Conservation (phyloP, 2,329 filamentous ascomycete species). For the Penicillium sp. region DNA sequence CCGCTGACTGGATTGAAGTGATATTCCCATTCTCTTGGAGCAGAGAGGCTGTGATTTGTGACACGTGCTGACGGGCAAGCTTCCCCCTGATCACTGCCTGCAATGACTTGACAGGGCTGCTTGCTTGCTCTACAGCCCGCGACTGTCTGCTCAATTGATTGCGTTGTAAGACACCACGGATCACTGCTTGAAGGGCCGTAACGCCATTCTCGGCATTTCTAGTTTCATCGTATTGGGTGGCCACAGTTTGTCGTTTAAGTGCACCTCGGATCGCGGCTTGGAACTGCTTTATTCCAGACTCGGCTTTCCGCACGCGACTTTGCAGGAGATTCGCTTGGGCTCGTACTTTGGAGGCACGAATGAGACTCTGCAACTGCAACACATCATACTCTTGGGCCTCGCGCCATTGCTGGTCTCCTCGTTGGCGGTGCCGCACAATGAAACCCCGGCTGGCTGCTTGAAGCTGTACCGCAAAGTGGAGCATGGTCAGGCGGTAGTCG, state of each 20-base stretch:
- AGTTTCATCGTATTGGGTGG: slow-evolving; percentile 34
- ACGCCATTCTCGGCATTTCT: slow-evolving; percentile 50
- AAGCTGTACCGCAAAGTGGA: slow-evolving; percentile 67
- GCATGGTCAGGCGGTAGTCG: slow-evolving; percentile 77
- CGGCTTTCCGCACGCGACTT: slow-evolving; percentile 35
- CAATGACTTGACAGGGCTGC: slow-evolving; percentile 46
- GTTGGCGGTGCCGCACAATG: slow-evolving; percentile 60
- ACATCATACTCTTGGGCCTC: slow-evolving; percentile 65
- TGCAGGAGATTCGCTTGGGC: slow-evolving; percentile 41
- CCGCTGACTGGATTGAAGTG: slow-evolving; percentile 33
- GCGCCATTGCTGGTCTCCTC: slow-evolving; percentile 64
- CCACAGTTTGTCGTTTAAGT: slow-evolving; percentile 38
- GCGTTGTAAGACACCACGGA: slow-evolving; percentile 62
- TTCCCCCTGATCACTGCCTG: slow-evolving; percentile 59
- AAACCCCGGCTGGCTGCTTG: slow-evolving; percentile 76
- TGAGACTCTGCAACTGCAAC: slow-evolving; percentile 71
- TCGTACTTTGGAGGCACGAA: slow-evolving; percentile 53
- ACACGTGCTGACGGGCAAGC: slow-evolving; percentile 32
- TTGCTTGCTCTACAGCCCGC: slow-evolving; percentile 44
- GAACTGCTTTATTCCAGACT: slow-evolving; percentile 44
- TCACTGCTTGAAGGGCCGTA: slow-evolving; percentile 58
- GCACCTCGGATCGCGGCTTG: slow-evolving; percentile 53
- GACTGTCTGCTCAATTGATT: slow-evolving; percentile 32
- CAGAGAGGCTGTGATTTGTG: slow-evolving; percentile 24
- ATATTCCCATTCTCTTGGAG: slow-evolving; percentile 26